Conservation (phyloP, 1,139 yeast species). For the Candida gigantensis region DNA sequence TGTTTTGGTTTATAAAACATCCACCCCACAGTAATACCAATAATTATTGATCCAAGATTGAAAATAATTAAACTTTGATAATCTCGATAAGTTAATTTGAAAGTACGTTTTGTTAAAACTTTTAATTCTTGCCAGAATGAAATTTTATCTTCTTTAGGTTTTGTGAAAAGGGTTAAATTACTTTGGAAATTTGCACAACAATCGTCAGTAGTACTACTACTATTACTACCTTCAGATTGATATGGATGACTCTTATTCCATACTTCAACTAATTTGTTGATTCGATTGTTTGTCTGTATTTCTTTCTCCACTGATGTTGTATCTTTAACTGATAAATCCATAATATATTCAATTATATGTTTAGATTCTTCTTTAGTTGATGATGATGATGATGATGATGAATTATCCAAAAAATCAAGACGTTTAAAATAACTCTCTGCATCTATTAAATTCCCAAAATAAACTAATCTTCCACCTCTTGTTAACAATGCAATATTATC, state of each 20-base stretch:
- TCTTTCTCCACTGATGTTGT: conserved; percentile 47
- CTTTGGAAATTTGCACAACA: conserved; percentile 22
- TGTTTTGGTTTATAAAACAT: conserved; percentile 67
- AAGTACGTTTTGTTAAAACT: conserved; percentile 58
- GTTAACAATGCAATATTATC: conserved; percentile 74
- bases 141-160: conserved; percentile 29
- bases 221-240: too few species aligned
- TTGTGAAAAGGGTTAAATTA: conserved; percentile 27
- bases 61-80: conserved; percentile 55
- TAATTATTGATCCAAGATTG: conserved; percentile 52
- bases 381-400: too few species aligned
- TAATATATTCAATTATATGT: conserved; percentile 59
- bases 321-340: conserved; percentile 74
- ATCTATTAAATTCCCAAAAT: conserved; percentile 51
- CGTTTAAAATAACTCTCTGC: conserved; percentile 54
- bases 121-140: conserved; percentile 46
- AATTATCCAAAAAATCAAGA: conserved; percentile 22
- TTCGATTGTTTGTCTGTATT: conserved; percentile 40
- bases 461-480: conserved; percentile 63
- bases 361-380: conserved; percentile 7
- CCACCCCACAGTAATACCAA: conserved; percentile 74
- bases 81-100: conserved; percentile 60
- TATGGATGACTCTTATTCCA: conserved; percentile 44
- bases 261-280: conserved; percentile 42
- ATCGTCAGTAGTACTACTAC: too few species aligned